Evolutionary conservation across 192 early-diverging fungal genomes (phyloP).

Genomic region (Chytriomyces confervae): DNA sequence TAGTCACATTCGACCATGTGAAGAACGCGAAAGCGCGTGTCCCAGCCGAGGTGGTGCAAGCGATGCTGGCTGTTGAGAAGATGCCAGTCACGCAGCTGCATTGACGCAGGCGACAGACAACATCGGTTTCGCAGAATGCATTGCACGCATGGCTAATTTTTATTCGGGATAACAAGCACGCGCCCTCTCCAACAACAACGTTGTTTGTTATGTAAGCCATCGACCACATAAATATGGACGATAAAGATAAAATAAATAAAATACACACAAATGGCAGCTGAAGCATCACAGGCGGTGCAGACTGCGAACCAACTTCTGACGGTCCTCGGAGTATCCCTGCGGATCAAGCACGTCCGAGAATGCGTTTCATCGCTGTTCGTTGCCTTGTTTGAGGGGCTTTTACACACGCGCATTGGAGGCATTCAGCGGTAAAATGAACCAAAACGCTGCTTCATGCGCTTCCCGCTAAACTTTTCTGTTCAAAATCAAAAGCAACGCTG

Average conservation of each 20-base stretch:
- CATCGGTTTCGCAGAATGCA: no score
- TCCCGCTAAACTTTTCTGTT: neutral
- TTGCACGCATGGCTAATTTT: no score
- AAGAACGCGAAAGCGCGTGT: slow-evolving; percentile 17
- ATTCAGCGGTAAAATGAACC: slow-evolving; percentile 3
- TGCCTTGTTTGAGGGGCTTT: slow-evolving; percentile 28
- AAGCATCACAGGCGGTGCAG: neutral
- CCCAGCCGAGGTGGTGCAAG: slow-evolving; percentile 27
- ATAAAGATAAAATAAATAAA: no score
- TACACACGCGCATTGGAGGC: slow-evolving; percentile 2
- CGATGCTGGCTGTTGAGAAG: slow-evolving; percentile 12
- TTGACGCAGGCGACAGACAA: no score
- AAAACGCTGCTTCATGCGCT: neutral
- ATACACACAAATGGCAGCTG: no score
- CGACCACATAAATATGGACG: no score
- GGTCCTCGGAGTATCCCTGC: neutral
- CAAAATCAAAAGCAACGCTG: neutral
- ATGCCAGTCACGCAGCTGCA: no score
- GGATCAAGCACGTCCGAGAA: slow-evolving; percentile 11
- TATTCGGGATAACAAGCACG: no score
- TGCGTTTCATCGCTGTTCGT: slow-evolving; percentile 36
- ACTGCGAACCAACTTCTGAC: slow-evolving; percentile 2
- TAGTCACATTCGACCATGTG: slow-evolving; percentile 34
- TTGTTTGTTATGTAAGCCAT: no score
- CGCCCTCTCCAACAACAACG: no score